Base-by-base conservation (phyloP, 257 asterid species). In the Solanum bulbocastanum region DNA sequence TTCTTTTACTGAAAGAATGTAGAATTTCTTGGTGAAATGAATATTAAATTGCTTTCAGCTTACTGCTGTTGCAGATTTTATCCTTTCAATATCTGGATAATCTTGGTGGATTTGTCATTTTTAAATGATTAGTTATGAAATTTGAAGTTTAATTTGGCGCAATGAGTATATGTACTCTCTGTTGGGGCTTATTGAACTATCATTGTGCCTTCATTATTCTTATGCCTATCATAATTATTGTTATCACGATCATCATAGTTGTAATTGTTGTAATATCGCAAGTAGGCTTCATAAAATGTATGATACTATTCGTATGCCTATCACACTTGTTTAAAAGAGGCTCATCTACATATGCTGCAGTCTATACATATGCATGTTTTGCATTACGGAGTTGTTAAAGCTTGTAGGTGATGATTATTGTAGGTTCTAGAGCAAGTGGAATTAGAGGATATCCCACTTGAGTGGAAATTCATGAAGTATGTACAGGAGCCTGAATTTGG, bases 401-500 rank as follows among this genome's bases (percentile, higher is more conserved):
- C 66, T 82, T 82, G 69, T 49, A 18, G 30, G 69, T 65, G 23
- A 79, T 86, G 91, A 52, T 88, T 89, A 73, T 90, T 90, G 93
- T 84, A 95, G 98, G 94, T 92, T 89, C 88, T 95, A 84, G 91
- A 84, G 74, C 91, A 89, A 90, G 89, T 92, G 65, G 97, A 92
- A 83, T 88, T 89, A 84, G 95, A 86, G 68, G 88, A 89, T 82
- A 87, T 87, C 30, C 91, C 86, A 72, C 84, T 89, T 18, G 93
- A 92, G 89, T 97, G 98, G 99, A 92, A 81, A 68, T 90, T 94
- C 88, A 86, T 76, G 86, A 95, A 95, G 92, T 90, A 91, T 46
- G 86, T 90, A 65, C 94, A 94, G 89, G 98, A 97, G 86, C 98
- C 99, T 90, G 98, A 93, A 84, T 97, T 95, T 90, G 99, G 99